Evolutionary conservation across 441 rosid genomes (phyloP).

Genomic region (Pelargonium hybrid): DNA sequence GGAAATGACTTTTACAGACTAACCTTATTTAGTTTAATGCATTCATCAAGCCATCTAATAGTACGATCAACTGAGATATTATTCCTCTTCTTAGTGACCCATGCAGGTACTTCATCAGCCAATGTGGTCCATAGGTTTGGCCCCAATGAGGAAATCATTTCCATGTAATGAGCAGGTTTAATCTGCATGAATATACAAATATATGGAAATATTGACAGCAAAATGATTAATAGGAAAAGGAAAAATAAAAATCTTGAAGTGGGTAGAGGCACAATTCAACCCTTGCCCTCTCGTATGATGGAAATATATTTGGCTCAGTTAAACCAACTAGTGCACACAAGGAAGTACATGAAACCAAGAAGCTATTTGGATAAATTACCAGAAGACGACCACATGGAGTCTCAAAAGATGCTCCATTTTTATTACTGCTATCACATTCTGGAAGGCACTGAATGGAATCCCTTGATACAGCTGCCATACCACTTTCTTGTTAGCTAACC

Average conservation of each 20-base stretch:
- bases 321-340: neutral
- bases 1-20: neutral
- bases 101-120: constrained; percentile 72
- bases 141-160: constrained; percentile 49
- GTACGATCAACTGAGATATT: constrained; percentile 53
- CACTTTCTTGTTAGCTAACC: constrained; percentile 41
- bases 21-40: constrained; percentile 44
- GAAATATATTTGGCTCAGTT: neutral
- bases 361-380: constrained; percentile 27
- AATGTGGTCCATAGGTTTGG: constrained; percentile 53
- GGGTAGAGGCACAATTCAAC: neutral
- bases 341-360: neutral
- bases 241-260: neutral
- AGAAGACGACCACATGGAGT: constrained; percentile 53
- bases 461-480: constrained; percentile 43
- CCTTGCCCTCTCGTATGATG: neutral
- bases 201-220: neutral
- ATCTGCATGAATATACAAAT: constrained; percentile 29
- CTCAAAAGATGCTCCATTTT: constrained; percentile 57
- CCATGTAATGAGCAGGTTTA: constrained; percentile 50
- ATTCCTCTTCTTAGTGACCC: constrained; percentile 55
- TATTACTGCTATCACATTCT: constrained; percentile 35
- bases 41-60: constrained; percentile 62
- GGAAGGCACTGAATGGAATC: constrained; percentile 68
- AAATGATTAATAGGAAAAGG: neutral